A percentile compares a stretch with the other conserved stretches of the same genome.
phyloP scores from a whole-genome alignment of 2,329 filamentous ascomycete species.

The Nemania diffusa region DNA sequence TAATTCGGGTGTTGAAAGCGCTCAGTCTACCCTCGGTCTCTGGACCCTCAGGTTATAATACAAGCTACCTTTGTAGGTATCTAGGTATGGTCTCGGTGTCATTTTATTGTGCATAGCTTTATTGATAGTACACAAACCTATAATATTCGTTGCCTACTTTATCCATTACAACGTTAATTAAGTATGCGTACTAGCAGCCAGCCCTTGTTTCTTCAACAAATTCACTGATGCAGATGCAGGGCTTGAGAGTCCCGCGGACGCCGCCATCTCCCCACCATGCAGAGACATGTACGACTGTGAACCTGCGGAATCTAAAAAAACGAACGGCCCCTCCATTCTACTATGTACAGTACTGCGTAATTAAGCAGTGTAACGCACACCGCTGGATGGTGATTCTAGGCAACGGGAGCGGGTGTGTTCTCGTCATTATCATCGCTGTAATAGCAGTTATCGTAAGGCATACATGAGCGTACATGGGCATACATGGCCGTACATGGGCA shows the following conservation, averaged over 20 bases:
- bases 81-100: neutral
- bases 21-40: too few relatives aligned
- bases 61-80: too few relatives aligned
- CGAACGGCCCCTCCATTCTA: slow-evolving; percentile 17
- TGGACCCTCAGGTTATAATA: neutral
- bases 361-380: slow-evolving; percentile 37
- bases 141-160: neutral
- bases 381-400: slow-evolving; percentile 20
- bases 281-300: slow-evolving; percentile 15
- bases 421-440: slow-evolving; percentile 11
- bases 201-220: slow-evolving; percentile 1
- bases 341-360: too few relatives aligned
- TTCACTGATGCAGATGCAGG: slow-evolving; percentile 13
- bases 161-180: neutral
- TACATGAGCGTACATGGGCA: neutral
- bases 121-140: neutral
- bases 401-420: slow-evolving; percentile 19
- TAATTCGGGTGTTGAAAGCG: neutral
- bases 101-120: neutral
- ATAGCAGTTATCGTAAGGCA: slow-evolving; percentile 32
- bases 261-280: slow-evolving; percentile 30
- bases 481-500: neutral
- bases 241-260: slow-evolving; percentile 1
- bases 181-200: neutral
- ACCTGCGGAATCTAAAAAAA: slow-evolving; percentile 22